Evolutionary conservation across 2,329 filamentous ascomycete species (phyloP).

Genomic region (Venturia carpophila): DNA sequence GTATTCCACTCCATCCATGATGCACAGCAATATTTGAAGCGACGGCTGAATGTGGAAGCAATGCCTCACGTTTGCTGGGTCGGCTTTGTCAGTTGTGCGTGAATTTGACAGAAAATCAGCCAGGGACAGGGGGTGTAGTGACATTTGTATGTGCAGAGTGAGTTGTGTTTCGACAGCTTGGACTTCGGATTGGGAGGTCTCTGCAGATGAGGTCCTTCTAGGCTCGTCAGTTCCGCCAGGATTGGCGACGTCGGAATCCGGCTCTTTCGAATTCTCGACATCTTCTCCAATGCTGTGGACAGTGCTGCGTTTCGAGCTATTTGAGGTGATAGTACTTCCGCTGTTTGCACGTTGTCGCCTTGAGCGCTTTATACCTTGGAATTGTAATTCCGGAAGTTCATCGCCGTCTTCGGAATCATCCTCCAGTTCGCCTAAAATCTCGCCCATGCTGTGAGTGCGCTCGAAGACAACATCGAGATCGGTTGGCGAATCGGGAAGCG

Average conservation of each 20-base stretch:
- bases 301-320: constrained; percentile 35
- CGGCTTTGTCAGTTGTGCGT: constrained; percentile 17
- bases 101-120: constrained; percentile 43
- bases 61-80: constrained; percentile 38
- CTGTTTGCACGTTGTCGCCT: constrained; percentile 24
- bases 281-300: constrained; percentile 29
- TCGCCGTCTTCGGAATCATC: constrained; percentile 19
- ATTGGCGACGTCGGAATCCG: constrained; percentile 29
- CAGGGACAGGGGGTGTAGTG: constrained; percentile 54
- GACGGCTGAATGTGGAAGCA: constrained; percentile 56
- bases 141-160: constrained; percentile 61
- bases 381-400: constrained; percentile 18
- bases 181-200: constrained; percentile 14
- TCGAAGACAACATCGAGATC: constrained; percentile 17
- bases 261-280: constrained; percentile 43
- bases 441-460: constrained; percentile 8
- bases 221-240: neutral
- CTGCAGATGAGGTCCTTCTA: constrained; percentile 14
- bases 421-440: constrained; percentile 9
- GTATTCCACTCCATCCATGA: constrained; percentile 57
- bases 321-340: constrained; percentile 36
- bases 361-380: constrained; percentile 21
- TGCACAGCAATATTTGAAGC: constrained; percentile 48
- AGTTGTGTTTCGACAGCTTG: constrained; percentile 27
- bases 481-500: neutral